Base-by-base conservation (phyloP, 2,329 filamentous ascomycete genomes). In the Aulographum hederae region DNA sequence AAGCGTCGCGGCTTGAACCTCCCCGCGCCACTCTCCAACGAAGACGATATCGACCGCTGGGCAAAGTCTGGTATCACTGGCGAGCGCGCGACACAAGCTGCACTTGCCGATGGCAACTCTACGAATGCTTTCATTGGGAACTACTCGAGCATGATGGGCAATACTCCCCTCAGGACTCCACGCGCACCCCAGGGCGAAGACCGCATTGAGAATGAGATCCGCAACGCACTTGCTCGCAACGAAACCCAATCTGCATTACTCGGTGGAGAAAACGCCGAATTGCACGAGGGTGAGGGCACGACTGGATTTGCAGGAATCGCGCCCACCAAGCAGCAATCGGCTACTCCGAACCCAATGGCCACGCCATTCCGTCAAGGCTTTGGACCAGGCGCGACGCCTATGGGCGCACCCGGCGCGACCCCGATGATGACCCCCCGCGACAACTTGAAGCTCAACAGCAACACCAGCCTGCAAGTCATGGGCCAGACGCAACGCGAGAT, bases 31-130 rank as follows among this genome's bases (percentile, higher is more conserved):
- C 89, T 98, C 56, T 82, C 98, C 44, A 76, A 80, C 51, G 89
- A 98, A 46, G 68, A 73, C 27, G 89, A 98, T 55, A 63, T 98
- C 36, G 89, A 98, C 48, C 85, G 94, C 42, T 95, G 98, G 46
- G 82, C 98, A 40, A 98, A 98, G 61, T 92, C 95, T 84, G 86
- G 89, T 28, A 79, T 92, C 68, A 71, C 84, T 37, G 89, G 86
- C 23, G 84, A 94, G 47, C 74, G 77, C 32, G 89, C 89, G 27
- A 84, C 74, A 45, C 60, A 66, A 39, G 63, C 79, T 50, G 81
- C 80, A 4, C 69, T 70, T 28, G 72, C 73, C 32, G 78, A 79
- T 49, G 82, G 93, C 37, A 91, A 85, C 40, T 73, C 80, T 32
- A 92, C 85, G 1, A 72, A 78, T 41, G 84, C 85, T 4, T 63